Percentiles rank a stretch among this genome's conserved stretches.
These are phyloP conservation scores for Ascochyta clinopodiicola DNA, from an alignment of 2,329 filamentous ascomycete species.

Conservation along the genomic window DNA sequence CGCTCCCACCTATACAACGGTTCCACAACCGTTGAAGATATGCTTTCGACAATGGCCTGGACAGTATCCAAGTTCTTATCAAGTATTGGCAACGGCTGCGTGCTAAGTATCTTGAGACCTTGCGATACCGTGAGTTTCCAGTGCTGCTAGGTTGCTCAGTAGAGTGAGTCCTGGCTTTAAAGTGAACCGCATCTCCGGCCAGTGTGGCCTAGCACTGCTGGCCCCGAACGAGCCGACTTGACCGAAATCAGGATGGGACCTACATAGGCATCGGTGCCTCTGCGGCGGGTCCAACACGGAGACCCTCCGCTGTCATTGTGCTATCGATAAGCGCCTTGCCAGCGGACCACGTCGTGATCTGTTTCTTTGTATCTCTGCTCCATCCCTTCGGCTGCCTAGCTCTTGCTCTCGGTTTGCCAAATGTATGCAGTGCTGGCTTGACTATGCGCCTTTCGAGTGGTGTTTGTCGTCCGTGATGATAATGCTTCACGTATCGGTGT, in stretches of 20 bases:
- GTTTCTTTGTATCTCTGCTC: neutral
- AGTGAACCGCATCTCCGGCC: neutral
- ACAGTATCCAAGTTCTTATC: neutral
- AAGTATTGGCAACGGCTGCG: neutral
- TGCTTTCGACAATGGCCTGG: neutral
- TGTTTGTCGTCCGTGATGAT: neutral
- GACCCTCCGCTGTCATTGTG: conserved; percentile 3
- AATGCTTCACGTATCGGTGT: neutral
- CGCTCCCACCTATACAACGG: neutral
- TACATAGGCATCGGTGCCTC: neutral
- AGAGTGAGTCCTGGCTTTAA: neutral
- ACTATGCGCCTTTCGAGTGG: neutral
- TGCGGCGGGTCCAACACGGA: conserved; percentile 6
- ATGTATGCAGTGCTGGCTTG: neutral
- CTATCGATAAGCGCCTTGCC: conserved; percentile 16
- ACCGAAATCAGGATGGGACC: neutral
- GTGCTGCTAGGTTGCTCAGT: neutral
- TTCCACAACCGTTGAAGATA: neutral
- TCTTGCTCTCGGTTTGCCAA: neutral
- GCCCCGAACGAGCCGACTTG: neutral
- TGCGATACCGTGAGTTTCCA: neutral
- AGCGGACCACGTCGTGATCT: neutral
- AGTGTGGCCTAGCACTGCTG: neutral
- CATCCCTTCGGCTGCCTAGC: neutral
- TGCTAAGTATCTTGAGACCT: neutral